Evolutionary conservation across 2,329 filamentous ascomycete genomes (phyloP), one percentile per base, ranked within the genome.

Genomic region (Aspergillus transmontanensis): DNA sequence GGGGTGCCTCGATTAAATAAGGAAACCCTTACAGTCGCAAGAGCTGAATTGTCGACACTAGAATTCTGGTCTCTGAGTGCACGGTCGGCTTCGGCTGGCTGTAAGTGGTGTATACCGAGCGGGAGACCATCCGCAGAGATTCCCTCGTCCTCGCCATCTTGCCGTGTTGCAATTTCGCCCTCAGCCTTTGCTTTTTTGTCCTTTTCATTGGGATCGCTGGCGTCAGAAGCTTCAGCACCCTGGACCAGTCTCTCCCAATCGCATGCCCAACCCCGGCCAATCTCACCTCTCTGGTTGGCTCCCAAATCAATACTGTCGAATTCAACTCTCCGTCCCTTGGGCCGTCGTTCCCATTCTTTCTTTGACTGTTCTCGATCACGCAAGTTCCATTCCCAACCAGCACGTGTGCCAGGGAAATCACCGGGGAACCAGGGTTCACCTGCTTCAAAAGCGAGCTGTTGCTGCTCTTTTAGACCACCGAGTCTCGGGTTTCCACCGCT

Each of bases 341-440:
- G 94, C 56, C 89, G 87, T 58, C 86, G 86, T 58, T 89, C 87
- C 93, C 93, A 97, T 30, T 87, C 84, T 28, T 81, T 80, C 71
- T 86, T 86, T 61, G 87, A 82, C 68, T 80, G 83, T 54, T 80
- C 78, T 14, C 88, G 85, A 75, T 94, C 86, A 41, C 86, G 84
- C 39, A 87, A 73, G 75, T 96, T 91, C 92, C 93, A 97, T 19
- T 83, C 81, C 74, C 87, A 89, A 1, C 95, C 95, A 2, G 93
- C 90, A 61, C 86, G 84, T 0, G 93, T 96, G 5, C 89, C 92
- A 0, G 92, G 89, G 66, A 87, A 92, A 75, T 99, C 95, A 3
- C 87, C 90, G 0, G 95, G 95, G 72, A 97, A 99, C 87, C 91
- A 96, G 1, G 93, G 88, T 43, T 85, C 80, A 0, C 87, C 87